These are phyloP conservation scores for Torulaspora franciscae DNA, from an alignment of 805 yeast genomes.

Conservation along the genomic window DNA sequence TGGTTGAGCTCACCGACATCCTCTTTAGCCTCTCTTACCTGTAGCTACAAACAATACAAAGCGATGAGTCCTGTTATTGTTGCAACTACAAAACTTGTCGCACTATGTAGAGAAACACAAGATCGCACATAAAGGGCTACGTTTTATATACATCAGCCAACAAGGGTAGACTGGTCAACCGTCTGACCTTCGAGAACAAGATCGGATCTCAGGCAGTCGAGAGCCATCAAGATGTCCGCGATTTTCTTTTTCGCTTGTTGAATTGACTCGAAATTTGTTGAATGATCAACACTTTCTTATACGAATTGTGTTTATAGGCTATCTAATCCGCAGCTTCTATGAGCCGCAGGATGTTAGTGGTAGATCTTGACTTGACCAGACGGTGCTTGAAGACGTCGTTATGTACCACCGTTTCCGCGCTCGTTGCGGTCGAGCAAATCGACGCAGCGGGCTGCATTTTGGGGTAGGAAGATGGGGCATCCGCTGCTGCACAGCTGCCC, in stretches of 20 bases:
- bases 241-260: conserved; percentile 10
- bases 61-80: not conserved
- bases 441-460: conserved; percentile 5
- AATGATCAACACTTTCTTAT: not conserved
- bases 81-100: not conserved
- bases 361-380: conserved; percentile 7
- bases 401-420: conserved; percentile 10
- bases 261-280: conserved; percentile 2
- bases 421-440: conserved; percentile 7
- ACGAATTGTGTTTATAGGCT: conserved; percentile 1
- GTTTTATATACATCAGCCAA: not conserved
- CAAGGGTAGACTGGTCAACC: not conserved
- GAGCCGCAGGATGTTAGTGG: conserved; percentile 12
- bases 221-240: not conserved
- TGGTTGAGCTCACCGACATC: conserved; percentile 19
- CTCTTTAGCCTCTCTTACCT: not conserved
- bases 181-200: not conserved
- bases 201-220: not conserved
- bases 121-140: not conserved
- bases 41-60: not conserved
- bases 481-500: not conserved
- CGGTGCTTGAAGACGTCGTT: conserved; percentile 4
- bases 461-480: not conserved
- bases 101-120: not conserved
- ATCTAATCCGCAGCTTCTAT: conserved; percentile 3